Base-by-base conservation (phyloP, 176 grass and related monocot species). In the Avena insularis region DNA sequence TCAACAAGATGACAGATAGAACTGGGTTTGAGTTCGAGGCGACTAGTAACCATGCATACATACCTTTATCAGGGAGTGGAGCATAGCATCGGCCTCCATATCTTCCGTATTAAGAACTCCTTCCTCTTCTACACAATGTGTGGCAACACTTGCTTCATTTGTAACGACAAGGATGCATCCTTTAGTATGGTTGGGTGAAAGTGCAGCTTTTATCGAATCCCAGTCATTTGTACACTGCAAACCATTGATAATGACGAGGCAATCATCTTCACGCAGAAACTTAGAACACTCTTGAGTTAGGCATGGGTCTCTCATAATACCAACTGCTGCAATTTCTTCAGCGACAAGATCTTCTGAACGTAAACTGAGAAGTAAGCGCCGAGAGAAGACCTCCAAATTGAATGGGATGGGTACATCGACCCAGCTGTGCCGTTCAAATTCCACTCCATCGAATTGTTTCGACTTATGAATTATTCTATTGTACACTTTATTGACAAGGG, bases 381-480 rank as follows among this genome's bases (percentile, higher is more conserved):
- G 43, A 3, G 5, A 73, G 71, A 73, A 73, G 43, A 61, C 35
- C 5, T 79, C 77, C 77, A 79, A 79, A 79, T 79, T 61, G 53
- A 79, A 79, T 1, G 55, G 54, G 0, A 4, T 1, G 2, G 77
- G 77, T 8, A 79, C 17, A 1, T 79, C 35, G 0, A 79, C 55
- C 77, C 77, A 79, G 19, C 77, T 79, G 77, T 79, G 77, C 10
- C 56, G 10, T 79, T 36, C 15, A 61, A 79, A 79, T 36, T 79
- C 35, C 11, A 61, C 54, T 25, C 77, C 77, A 0, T 79, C 33
- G 3, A 60, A 61, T 61, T 79, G 77, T 8, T 61, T 79, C 11
- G 1, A 14, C 55, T 79, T 79, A 61, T 79, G 19, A 17, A 79
- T 17, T 60, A 79, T 45, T 27, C 50, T 36, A 4, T 7, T 77